Conservation (phyloP, 768 basidiomycete genomes). For the Macrolepiota albuminosa region DNA sequence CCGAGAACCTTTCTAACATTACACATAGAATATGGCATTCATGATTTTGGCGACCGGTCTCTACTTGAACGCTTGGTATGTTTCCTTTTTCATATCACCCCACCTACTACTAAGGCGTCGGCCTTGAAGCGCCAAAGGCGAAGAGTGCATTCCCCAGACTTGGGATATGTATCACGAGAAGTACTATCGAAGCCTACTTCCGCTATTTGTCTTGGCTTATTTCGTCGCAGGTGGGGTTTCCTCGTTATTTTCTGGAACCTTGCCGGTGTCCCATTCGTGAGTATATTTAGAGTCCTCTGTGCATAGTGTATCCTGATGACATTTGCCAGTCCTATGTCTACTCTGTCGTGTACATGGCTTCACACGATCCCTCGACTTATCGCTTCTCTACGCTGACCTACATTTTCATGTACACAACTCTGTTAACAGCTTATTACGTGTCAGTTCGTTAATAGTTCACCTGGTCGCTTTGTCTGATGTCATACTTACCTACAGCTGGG, state of each 20-base stretch:
- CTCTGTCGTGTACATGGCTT: slow-evolving; percentile 97
- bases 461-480: neutral
- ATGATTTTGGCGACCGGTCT: slow-evolving; percentile 94
- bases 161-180: slow-evolving; percentile 99
- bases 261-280: slow-evolving; percentile 86
- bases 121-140: slow-evolving; percentile 70
- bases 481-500: slow-evolving; percentile 54
- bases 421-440: slow-evolving; percentile 86
- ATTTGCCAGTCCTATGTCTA: slow-evolving; percentile 82
- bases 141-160: slow-evolving; percentile 93
- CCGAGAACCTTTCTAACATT: neutral
- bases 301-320: neutral
- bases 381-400: slow-evolving; percentile 77
- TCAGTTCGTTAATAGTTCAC: slow-evolving; percentile 29
- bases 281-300: slow-evolving; percentile 16
- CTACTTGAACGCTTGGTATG: slow-evolving; percentile 93
- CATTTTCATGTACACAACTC: slow-evolving; percentile 65
- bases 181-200: slow-evolving; percentile 28
- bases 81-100: neutral
- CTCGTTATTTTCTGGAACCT: slow-evolving; percentile 99
- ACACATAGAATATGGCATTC: slow-evolving; percentile 79
- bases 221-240: slow-evolving; percentile 70
- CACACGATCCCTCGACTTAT: slow-evolving; percentile 84
- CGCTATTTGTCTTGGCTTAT: slow-evolving; percentile 1
- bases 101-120: slow-evolving; percentile 5